Base-by-base conservation (phyloP, 306 rosid genomes). In the Adenanthera pavonina region DNA sequence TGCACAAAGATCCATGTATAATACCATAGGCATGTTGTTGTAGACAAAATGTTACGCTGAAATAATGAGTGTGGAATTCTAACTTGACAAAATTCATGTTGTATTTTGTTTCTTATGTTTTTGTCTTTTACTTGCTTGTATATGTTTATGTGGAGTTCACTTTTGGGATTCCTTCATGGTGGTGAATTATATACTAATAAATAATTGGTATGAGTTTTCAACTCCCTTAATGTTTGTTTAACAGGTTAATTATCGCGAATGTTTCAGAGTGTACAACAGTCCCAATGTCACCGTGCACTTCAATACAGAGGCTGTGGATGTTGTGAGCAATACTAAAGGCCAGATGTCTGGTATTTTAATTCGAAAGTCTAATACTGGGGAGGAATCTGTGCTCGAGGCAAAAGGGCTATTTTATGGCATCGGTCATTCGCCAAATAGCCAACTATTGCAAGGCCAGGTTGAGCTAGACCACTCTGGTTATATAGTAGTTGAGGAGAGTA, bases 221-320 rank as follows among this genome's bases (percentile, higher is more conserved):
- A 89, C 88, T 87, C 80, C 90, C 86, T 85, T 81, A 87, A 91
- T 89, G 90, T 91, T 91, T 91, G 88, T 83, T 82, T 91, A 89
- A 91, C 95, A 91, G 92, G 95, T 89, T 91, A 87, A 87, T 91
- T 89, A 89, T 89, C 91, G 34, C 89, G 92, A 89, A 91, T 89
- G 94, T 91, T 91, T 89, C 90, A 91, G 95, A 89, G 92, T 89
- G 91, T 80, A 48, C 89, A 87, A 91, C 92, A 87, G 81, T 70
- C 92, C 86, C 66, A 91, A 87, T 64, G 67, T 89, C 82, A 86
- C 95, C 59, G 81, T 86, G 91, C 92, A 91, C 87, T 91, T 85
- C 85, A 91, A 89, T 82, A 86, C 92, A 73, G 92, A 87, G 89
- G 57, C 91, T 59, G 76, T 89, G 83, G 95, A 91, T 76, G 73